Percentiles rank a stretch among this genome's conserved stretches.
Evolutionary conservation across 148 eudicot species (phyloP).

Genomic region (Rhododendron williamsianum): DNA sequence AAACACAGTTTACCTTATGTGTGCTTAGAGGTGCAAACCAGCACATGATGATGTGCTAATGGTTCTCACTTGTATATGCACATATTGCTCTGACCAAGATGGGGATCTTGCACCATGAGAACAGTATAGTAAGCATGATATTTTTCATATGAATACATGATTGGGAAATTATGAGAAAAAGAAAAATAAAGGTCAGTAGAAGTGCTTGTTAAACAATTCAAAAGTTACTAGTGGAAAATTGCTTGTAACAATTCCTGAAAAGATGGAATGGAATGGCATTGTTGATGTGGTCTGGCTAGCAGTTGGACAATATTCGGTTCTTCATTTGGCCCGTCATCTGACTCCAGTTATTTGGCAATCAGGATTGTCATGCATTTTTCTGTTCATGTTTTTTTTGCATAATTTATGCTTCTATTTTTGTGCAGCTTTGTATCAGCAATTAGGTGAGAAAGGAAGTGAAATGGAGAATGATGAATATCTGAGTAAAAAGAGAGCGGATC

Average conservation of each 20-base stretch:
- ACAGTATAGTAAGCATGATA: neutral
- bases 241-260: neutral
- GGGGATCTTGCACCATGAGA: neutral
- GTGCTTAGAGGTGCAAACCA: neutral
- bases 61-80: neutral
- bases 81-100: neutral
- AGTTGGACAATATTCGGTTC: neutral
- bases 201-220: neutral
- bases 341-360: neutral
- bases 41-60: neutral
- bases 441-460: conserved; percentile 68
- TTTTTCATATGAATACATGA: neutral
- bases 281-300: neutral
- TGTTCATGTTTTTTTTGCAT: neutral
- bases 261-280: neutral
- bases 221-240: neutral
- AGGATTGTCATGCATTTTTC: neutral
- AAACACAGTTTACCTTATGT: neutral
- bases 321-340: neutral
- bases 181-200: neutral
- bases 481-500: conserved; percentile 62
- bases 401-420: neutral
- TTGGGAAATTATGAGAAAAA: neutral
- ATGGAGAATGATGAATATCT: conserved; percentile 70
- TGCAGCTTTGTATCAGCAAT: conserved; percentile 77